Base-by-base conservation (phyloP, 2,329 filamentous ascomycete species). In the Fusarium fujikuroi region DNA sequence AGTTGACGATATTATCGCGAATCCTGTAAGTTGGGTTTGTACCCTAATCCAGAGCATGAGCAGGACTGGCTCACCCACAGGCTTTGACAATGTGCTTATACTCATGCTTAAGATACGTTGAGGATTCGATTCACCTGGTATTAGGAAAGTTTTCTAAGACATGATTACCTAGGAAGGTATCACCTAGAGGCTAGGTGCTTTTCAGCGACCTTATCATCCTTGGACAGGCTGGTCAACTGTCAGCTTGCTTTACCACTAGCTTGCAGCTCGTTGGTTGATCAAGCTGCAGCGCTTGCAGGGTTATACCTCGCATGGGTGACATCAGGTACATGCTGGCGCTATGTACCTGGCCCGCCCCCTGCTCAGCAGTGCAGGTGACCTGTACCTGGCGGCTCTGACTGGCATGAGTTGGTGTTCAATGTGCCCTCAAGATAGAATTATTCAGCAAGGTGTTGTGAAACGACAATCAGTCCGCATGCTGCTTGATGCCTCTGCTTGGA, bases 361-460 rank as follows among this genome's bases (percentile, higher is more conserved):
- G 77, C 79, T 76, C 77, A 79, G 50, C 64, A 75, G 79, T 69
- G 80, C 79, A 81, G 80, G 79, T 81, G 79, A 81, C 79, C 78
- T 81, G 80, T 81, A 79, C 80, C 80, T 81, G 80, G 78, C 80
- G 78, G 80, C 71, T 72, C 71, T 74, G 75, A 70, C 63, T 68
- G 60, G 66, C 66, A 69, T 69, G 66, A 69, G 66, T 69, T 40
- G 60, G 52, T 49, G 60, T 46, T 69, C 40, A 43, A 42, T 69
- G 59, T 47, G 52, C 59, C 60, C 44, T 65, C 36, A 46, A 60
- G 30, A 58, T 34, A 58, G 63, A 73, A 74, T 66, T 67, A 71
- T 61, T 73, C 66, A 73, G 70, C 70, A 62, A 66, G 43, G 49
- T 60, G 69, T 30, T 64, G 61, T 70, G 54, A 40, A 47, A 73